A percentile compares a stretch with the other conserved stretches of the same genome.
Conservation (phyloP, 768 basidiomycete species). For the Tremella yokohamensis region DNA sequence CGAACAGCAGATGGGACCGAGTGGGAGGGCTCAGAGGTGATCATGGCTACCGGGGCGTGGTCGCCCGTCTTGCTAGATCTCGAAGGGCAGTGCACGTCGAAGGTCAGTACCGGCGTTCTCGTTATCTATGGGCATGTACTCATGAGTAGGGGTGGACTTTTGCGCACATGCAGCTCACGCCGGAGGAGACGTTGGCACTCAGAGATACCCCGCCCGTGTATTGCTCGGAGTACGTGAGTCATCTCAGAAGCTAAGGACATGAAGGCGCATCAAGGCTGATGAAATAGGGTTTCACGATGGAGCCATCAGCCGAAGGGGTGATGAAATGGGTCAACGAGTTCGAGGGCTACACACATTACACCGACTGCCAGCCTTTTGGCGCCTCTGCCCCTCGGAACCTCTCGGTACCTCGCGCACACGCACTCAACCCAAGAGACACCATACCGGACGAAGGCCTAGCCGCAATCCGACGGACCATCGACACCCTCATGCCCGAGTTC, state of each 20-base stretch:
- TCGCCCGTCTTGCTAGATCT: constrained; percentile 43
- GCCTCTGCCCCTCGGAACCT: constrained; percentile 16
- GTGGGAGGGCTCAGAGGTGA: constrained; percentile 40
- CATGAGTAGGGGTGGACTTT: constrained; percentile 35
- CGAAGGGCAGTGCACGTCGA: constrained; percentile 46
- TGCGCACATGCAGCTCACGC: constrained; percentile 47
- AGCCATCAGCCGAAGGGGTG: constrained; percentile 28
- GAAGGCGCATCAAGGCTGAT: background rate
- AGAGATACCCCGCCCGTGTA: constrained; percentile 43
- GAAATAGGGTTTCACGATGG: constrained; percentile 47
- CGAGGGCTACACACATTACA: constrained; percentile 39
- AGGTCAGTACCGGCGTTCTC: constrained; percentile 25
- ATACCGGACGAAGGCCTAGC: constrained; percentile 36
- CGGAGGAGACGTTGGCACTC: constrained; percentile 35
- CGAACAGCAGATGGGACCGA: constrained; percentile 37
- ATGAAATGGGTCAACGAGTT: constrained; percentile 49
- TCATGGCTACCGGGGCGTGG: constrained; percentile 49
- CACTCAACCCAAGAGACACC: constrained; percentile 45
- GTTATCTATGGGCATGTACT: background rate
- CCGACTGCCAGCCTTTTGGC: constrained; percentile 30
- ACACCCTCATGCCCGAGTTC: constrained; percentile 37
- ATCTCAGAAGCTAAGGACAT: too few species aligned
- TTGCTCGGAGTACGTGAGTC: constrained; percentile 42
- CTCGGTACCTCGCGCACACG: constrained; percentile 49
- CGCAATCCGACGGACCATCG: constrained; percentile 33